These are phyloP conservation scores for Dichotomocladium elegans DNA, from an alignment of 371 early-diverging fungal species.

Conservation along the genomic window DNA sequence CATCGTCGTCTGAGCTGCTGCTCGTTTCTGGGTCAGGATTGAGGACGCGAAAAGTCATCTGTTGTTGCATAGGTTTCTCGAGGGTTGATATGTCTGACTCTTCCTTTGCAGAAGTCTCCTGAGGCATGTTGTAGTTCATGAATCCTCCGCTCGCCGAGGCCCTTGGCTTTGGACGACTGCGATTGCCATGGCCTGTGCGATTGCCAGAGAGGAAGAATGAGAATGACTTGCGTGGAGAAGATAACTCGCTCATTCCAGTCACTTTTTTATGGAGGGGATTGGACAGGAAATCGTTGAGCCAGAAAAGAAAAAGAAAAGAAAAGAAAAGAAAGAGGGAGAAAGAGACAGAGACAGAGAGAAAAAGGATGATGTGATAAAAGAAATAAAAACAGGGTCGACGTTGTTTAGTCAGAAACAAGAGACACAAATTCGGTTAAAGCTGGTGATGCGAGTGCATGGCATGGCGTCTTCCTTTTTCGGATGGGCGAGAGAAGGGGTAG, in stretches of 20 bases:
- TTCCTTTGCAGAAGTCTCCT: neutral
- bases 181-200: neutral
- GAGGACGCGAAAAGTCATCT: constrained; percentile 4
- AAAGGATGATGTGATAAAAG: too few relatives aligned
- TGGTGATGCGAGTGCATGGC: too few relatives aligned
- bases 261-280: neutral
- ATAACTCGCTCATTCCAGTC: neutral
- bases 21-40: neutral
- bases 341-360: too few relatives aligned
- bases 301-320: neutral
- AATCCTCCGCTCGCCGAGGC: neutral
- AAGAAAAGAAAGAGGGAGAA: neutral
- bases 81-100: neutral
- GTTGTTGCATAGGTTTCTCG: neutral
- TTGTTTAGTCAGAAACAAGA: too few relatives aligned
- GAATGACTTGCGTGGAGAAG: constrained; percentile 5
- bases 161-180: neutral
- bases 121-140: neutral
- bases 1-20: neutral
- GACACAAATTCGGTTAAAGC: too few relatives aligned
- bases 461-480: too few relatives aligned
- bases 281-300: neutral
- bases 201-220: constrained; percentile 2
- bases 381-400: too few relatives aligned
- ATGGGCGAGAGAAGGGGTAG: too few relatives aligned